Evolutionary conservation across 257 asterid species (phyloP), one percentile per base, ranked within the genome.

Genomic region (Nicotiana otophora): DNA sequence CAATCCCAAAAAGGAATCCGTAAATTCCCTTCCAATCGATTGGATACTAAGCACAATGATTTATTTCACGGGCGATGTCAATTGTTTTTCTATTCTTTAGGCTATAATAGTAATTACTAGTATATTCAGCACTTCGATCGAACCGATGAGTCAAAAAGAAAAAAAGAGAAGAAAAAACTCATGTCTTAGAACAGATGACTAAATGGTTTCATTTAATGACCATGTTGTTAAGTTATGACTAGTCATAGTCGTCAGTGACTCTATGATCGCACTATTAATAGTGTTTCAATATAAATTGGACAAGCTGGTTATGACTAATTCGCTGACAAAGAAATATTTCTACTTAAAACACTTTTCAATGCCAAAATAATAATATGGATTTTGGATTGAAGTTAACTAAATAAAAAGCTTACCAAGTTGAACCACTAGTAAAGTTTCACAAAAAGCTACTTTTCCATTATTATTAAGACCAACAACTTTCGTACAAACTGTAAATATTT

Each of bases 291-390:
- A 42, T 42, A 7, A 42, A 70, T 70, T 42, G 20, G n/a, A 42
- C 78, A 39, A 70, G 34, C 58, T 20, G 78, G 78, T 16, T 70
- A n/a, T 39, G 58, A 69, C n/a, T 69, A n/a, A 70, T n/a, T 70
- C 11, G 5, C 61, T 23, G 61, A 23, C n/a, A 3, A 12, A 6
- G 58, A 46, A 2, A 3, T 42, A 10, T 20, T 42, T 46, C 60
- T 11, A 72, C 78, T 23, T 20, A 46, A 42, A 42, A 23, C 60
- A 46, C 60, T 42, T 42, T 8, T 42, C 34, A 72, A 70, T 70
- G 42, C 20, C 34, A 3, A 20, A 72, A 66, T 16, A 23, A 30
- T 64, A 30, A n/a, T 4, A 34, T 68, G 55, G 77, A 20, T 46
- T 70, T 20, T 2, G 1, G 11, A 72, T 46, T 72, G 57, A 72